These are phyloP conservation scores for Mucor piriformis DNA, from an alignment of 371 early-diverging fungal genomes.

Conservation along the genomic window DNA sequence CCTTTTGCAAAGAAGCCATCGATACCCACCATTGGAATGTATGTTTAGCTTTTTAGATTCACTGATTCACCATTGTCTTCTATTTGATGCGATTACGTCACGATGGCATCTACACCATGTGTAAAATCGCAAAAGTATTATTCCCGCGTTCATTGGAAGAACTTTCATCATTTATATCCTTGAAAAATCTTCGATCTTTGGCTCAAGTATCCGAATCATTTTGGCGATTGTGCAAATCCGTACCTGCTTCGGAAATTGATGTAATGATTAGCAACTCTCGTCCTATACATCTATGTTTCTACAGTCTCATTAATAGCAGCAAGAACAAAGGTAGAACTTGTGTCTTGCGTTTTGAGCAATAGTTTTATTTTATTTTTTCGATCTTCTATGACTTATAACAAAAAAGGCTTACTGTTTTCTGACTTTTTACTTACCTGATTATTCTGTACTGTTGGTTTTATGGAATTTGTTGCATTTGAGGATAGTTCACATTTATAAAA, in stretches of 20 bases:
- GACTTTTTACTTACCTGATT: constrained; percentile 20
- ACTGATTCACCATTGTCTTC: constrained; percentile 28
- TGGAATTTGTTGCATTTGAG: constrained; percentile 23
- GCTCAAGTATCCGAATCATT: constrained; percentile 26
- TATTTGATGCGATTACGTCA: constrained; percentile 26
- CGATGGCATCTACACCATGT: constrained; percentile 29
- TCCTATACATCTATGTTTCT: constrained; percentile 25
- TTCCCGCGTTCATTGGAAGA: constrained; percentile 29
- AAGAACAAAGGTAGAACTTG: constrained; percentile 22
- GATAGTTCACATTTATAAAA: constrained; percentile 16
- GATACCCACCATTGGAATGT: constrained; percentile 18
- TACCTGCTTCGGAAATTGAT: constrained; percentile 27
- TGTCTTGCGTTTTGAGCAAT: constrained; percentile 31
- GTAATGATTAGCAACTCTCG: constrained; percentile 26
- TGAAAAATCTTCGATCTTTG: constrained; percentile 26
- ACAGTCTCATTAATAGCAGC: constrained; percentile 26
- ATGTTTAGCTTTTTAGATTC: constrained; percentile 28
- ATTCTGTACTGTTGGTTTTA: constrained; percentile 27
- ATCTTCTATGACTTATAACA: constrained; percentile 15
- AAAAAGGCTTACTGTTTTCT: constrained; percentile 29
- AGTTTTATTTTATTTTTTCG: constrained; percentile 24
- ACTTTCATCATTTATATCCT: constrained; percentile 18
- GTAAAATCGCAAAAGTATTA: constrained; percentile 27
- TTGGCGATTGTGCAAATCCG: constrained; percentile 27
- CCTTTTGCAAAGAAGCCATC: constrained; percentile 27